Conservation (phyloP, 2,329 filamentous ascomycete species). For the Neofusicoccum kwambonambiense region DNA sequence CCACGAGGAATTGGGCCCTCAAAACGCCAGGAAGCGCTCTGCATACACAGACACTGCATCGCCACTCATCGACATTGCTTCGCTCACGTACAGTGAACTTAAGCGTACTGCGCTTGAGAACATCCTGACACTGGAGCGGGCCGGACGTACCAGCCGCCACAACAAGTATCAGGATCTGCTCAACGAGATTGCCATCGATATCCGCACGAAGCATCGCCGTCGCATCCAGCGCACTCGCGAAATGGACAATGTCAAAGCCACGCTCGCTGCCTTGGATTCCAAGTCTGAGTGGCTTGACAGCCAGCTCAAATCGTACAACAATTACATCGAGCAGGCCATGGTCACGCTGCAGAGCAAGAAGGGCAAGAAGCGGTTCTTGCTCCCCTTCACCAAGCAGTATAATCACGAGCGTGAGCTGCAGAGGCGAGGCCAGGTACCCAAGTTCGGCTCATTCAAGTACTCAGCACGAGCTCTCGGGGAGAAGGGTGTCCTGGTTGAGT, state of each 20-base stretch:
- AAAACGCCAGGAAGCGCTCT: conserved; percentile 64
- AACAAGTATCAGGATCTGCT: conserved; percentile 98
- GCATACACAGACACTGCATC: conserved; percentile 63
- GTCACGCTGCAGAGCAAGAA: conserved; percentile 95
- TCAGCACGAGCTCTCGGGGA: conserved; percentile 83
- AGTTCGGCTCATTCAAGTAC: conserved; percentile 98
- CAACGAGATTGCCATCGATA: conserved; percentile 94
- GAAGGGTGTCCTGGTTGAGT: conserved; percentile 91
- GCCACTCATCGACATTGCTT: conserved; percentile 77
- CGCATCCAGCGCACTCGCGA: conserved; percentile 89
- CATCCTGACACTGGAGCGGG: conserved; percentile 81
- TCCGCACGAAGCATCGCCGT: conserved; percentile 92
- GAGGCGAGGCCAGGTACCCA: conserved; percentile 86
- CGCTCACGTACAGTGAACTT: conserved; percentile 85
- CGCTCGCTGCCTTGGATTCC: conserved; percentile 71
- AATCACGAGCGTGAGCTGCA: conserved; percentile 97
- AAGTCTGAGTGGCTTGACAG: conserved; percentile 92
- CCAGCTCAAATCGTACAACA: conserved; percentile 95
- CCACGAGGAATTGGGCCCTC: conserved; percentile 68
- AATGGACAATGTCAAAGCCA: conserved; percentile 77
- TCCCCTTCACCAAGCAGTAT: conserved; percentile 98
- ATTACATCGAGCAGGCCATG: conserved; percentile 99
- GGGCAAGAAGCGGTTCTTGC: conserved; percentile 87
- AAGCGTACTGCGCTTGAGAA: conserved; percentile 94
- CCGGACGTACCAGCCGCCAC: conserved; percentile 78